Conservation (phyloP, 352 stramenopile species). For the Phytopythium oedochilum region DNA sequence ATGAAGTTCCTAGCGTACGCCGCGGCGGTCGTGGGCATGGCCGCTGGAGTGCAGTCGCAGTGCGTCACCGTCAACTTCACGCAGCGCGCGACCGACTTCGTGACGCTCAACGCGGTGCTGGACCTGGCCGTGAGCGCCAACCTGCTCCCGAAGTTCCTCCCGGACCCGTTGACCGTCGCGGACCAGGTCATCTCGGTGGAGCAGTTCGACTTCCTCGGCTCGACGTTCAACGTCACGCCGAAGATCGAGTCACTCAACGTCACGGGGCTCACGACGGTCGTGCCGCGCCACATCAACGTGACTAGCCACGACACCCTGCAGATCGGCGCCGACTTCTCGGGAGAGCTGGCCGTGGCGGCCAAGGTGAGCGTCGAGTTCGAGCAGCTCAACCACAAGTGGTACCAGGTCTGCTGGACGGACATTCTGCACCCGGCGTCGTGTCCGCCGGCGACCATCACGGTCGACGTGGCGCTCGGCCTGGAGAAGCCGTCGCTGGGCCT, state of each 20-base stretch:
- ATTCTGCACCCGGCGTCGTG: slow-evolving; percentile 25
- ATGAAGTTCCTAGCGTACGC: slow-evolving; percentile 16
- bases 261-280: slow-evolving; percentile 21
- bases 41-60: slow-evolving; percentile 10
- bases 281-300: slow-evolving; percentile 28
- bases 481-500: slow-evolving; percentile 16
- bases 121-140: slow-evolving; percentile 21
- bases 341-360: slow-evolving; percentile 14
- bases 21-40: slow-evolving; percentile 5
- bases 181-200: slow-evolving; percentile 16
- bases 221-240: slow-evolving; percentile 21
- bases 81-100: slow-evolving; percentile 16
- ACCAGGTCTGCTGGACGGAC: slow-evolving; percentile 41
- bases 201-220: slow-evolving; percentile 23
- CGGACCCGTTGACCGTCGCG: slow-evolving; percentile 22
- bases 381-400: slow-evolving; percentile 34
- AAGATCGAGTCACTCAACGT: slow-evolving; percentile 25
- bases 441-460: slow-evolving; percentile 15
- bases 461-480: slow-evolving; percentile 23
- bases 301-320: slow-evolving; percentile 17
- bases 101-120: slow-evolving; percentile 23
- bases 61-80: slow-evolving; percentile 26
- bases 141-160: slow-evolving; percentile 21
- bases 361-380: slow-evolving; percentile 19
- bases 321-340: slow-evolving; percentile 25